phyloP scores from a whole-genome alignment of 2,329 filamentous ascomycete genomes.

The Xylariaceae sp. region DNA sequence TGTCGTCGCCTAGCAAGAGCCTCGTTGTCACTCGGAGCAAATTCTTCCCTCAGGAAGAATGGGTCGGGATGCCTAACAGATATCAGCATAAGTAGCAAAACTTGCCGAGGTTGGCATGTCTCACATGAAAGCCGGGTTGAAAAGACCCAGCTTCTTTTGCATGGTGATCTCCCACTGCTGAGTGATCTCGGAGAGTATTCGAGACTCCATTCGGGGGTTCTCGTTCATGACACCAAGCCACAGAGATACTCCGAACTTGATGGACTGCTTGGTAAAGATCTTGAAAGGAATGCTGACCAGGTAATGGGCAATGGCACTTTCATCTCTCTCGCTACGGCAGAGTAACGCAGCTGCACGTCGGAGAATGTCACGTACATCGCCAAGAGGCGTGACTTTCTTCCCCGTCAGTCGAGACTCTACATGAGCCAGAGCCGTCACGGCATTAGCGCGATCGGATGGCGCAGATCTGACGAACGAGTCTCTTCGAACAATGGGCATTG shows the following conservation, averaged over 20 bases:
- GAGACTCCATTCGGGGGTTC: constrained; percentile 79
- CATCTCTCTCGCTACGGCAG: constrained; percentile 67
- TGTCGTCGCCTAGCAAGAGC: constrained; percentile 69
- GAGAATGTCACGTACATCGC: constrained; percentile 72
- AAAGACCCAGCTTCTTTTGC: constrained; percentile 69
- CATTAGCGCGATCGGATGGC: constrained; percentile 49
- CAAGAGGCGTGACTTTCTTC: constrained; percentile 62
- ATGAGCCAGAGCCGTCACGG: constrained; percentile 59
- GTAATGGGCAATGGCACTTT: constrained; percentile 74
- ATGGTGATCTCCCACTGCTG: constrained; percentile 88
- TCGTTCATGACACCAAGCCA: constrained; percentile 98
- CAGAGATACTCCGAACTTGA: constrained; percentile 88
- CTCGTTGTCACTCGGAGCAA: constrained; percentile 80
- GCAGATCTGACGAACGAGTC: constrained; percentile 44
- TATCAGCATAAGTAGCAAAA: background rate
- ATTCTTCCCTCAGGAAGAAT: constrained; percentile 86
- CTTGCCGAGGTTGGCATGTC: constrained; percentile 15
- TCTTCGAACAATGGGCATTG: constrained; percentile 47
- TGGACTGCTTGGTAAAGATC: constrained; percentile 89
- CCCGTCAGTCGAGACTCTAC: constrained; percentile 64
- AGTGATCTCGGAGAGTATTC: constrained; percentile 77
- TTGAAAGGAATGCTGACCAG: constrained; percentile 89
- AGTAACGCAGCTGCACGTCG: constrained; percentile 79
- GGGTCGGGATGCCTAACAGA: constrained; percentile 67
- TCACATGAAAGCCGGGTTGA: constrained; percentile 61